Base-by-base conservation (phyloP, 2,329 filamentous ascomycete species). In the Diaporthe vaccinii region DNA sequence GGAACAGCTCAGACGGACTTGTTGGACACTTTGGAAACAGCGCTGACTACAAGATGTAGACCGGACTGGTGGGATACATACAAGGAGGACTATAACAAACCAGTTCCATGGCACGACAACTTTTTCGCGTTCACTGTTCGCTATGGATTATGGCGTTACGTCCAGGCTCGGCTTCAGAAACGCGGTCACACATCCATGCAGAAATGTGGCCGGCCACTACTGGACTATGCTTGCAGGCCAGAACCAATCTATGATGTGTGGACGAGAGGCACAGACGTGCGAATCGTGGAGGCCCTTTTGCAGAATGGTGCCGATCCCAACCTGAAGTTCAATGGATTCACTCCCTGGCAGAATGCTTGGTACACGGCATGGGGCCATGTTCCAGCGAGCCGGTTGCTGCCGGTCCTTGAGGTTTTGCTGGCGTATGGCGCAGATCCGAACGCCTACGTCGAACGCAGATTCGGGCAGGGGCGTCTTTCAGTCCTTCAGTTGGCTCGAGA, bases 231-330 rank as follows among this genome's bases (percentile, higher is more conserved):
- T 28, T 53, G 51, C n/a, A 25, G n/a, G 51, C 51, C 22, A 25
- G n/a, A 12, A 53, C n/a, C 51, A 49, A 1, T 0, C 0, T 15
- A 9, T n/a, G 46, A 1, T 9, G 2, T 0, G 8, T 8, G n/a
- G n/a, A 5, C 14, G 22, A 15, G 6, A 53, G 51, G 51, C n/a
- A 25, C n/a, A 53, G 51, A 53, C 6, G 51, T 15, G 51, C 51
- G 51, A 12, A 28, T 17, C 51, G 51, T 53, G 22, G n/a, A 53
- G 51, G 51, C 51, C 12, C 51, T 53, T 25, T 28, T 53, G n/a
- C 8, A 25, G 2, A 25, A 53, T 53, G 51, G 51, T 17, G 51
- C 22, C 51, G n/a, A 53, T 53, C 51, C 51, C 4, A 53, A 53
- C 12, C 10, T 28, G 8, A 53, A 25, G 12, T 28, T 53, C n/a